These are phyloP conservation scores for Persicaria tinctoria DNA, from an alignment of 148 eudicot genomes.

Conservation along the genomic window DNA sequence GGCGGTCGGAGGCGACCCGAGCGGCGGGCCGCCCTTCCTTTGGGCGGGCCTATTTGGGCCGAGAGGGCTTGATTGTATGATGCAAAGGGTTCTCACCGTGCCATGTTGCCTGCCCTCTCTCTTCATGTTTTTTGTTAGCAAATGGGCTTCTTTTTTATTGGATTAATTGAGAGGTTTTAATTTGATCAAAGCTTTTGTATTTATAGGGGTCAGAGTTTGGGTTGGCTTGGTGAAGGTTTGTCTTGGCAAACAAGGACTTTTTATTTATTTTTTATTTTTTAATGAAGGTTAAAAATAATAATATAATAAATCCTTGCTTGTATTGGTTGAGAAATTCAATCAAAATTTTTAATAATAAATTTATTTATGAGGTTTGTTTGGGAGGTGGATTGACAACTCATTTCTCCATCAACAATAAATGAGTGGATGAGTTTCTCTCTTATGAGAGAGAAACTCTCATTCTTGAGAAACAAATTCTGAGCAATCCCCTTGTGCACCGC, in stretches of 20 bases:
- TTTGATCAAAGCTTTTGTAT: background rate
- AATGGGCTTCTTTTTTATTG: background rate
- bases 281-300: no score
- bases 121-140: slow-evolving; percentile 37
- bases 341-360: background rate
- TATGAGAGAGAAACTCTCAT: no score
- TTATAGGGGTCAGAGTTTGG: background rate
- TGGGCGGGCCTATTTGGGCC: slow-evolving; percentile 11
- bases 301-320: background rate
- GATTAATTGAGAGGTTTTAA: background rate
- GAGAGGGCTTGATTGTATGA: slow-evolving; percentile 24
- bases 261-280: background rate
- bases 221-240: slow-evolving; percentile 5
- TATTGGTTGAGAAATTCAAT: slow-evolving; percentile 6
- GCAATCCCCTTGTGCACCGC: no score
- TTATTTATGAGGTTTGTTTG: background rate
- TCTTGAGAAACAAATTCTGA: no score
- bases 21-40: slow-evolving; percentile 18
- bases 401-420: background rate
- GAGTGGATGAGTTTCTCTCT: no score
- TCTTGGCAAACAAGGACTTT: background rate
- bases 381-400: slow-evolving; percentile 6
- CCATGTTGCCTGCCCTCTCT: slow-evolving; percentile 71
- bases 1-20: slow-evolving; percentile 39
- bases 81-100: slow-evolving; percentile 40